A percentile compares a stretch with the other conserved stretches of the same genome.
phyloP scores from a whole-genome alignment of 495 filamentous ascomycete genomes.

The Annulohypoxylon maeteangense region DNA sequence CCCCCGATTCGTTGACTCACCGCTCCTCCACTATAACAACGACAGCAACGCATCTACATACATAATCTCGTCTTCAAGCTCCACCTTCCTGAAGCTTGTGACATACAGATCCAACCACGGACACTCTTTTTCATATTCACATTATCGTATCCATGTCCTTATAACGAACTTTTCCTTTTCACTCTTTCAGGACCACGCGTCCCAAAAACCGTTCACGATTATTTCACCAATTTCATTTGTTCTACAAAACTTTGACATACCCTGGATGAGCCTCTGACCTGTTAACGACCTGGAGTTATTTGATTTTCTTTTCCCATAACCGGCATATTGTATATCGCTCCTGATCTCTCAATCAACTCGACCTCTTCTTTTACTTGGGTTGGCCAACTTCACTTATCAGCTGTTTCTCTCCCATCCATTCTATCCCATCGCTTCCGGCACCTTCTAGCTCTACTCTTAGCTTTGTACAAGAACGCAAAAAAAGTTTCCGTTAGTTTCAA shows the following conservation, averaged over 20 bases:
- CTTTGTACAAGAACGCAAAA: constrained; percentile 57
- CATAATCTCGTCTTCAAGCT: constrained; percentile 26
- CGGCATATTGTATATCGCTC: constrained; percentile 59
- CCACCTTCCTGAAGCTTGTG: constrained; percentile 37
- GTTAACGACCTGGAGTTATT: constrained; percentile 67
- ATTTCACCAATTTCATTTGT: constrained; percentile 66
- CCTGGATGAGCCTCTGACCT: constrained; percentile 74
- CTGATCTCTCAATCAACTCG: constrained; percentile 38
- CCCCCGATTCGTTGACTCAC: constrained; percentile 39
- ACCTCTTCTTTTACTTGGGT: constrained; percentile 48
- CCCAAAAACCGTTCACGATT: constrained; percentile 61
- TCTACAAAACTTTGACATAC: constrained; percentile 61
- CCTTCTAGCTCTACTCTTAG: constrained; percentile 43
- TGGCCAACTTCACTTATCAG: constrained; percentile 37
- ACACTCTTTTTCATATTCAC: constrained; percentile 55
- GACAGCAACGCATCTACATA: constrained; percentile 38
- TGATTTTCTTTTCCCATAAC: constrained; percentile 56
- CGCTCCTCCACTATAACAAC: constrained; percentile 31
- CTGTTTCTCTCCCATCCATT: constrained; percentile 21
- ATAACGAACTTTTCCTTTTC: constrained; percentile 70
- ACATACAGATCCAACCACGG: constrained; percentile 52
- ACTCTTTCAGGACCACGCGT: constrained; percentile 61
- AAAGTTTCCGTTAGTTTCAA: constrained; percentile 50
- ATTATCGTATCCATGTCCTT: constrained; percentile 70
- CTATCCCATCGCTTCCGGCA: constrained; percentile 47